Evolutionary conservation across 164 flowering plant species (phyloP).

Genomic region (Berberis thunbergii): DNA sequence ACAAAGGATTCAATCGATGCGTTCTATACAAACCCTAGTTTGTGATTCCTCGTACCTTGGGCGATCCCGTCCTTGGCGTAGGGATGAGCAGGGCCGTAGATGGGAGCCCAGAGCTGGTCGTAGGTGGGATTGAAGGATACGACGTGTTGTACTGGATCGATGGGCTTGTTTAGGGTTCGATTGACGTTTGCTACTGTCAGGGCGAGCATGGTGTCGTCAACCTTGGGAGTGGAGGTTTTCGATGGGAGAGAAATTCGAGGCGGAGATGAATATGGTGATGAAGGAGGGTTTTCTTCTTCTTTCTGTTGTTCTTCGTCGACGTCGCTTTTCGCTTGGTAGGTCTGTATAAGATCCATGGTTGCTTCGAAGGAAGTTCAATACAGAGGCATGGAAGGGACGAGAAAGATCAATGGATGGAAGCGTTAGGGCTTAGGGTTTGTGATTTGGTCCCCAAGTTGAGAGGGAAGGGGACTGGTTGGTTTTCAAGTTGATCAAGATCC

Average conservation of each 20-base stretch:
- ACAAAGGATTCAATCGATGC: conserved; percentile 72
- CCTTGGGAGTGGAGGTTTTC: conserved; percentile 72
- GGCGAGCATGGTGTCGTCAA: conserved; percentile 71
- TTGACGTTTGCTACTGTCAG: conserved; percentile 39
- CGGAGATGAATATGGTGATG: conserved; percentile 63
- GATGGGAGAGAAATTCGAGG: conserved; percentile 42
- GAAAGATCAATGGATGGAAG: too few relatives aligned
- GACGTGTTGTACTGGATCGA: conserved; percentile 71
- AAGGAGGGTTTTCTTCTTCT: too few relatives aligned
- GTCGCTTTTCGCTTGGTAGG: too few relatives aligned
- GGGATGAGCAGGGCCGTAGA: conserved; percentile 89
- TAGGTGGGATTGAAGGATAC: conserved; percentile 84
- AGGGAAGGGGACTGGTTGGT: too few relatives aligned
- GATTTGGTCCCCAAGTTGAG: too few relatives aligned
- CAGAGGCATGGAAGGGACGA: too few relatives aligned
- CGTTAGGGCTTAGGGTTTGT: too few relatives aligned
- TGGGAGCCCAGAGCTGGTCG: conserved; percentile 98
- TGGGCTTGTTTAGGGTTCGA: conserved; percentile 40
- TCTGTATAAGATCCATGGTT: too few relatives aligned
- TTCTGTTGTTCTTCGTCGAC: too few relatives aligned
- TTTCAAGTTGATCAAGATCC: too few relatives aligned
- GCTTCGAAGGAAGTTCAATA: too few relatives aligned
- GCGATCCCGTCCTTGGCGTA: conserved; percentile 91
- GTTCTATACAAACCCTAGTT: conserved; percentile 84
- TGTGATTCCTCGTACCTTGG: conserved; percentile 93